phyloP scores from a whole-genome alignment of 768 basidiomycete genomes.

The Amylocystis lapponica region DNA sequence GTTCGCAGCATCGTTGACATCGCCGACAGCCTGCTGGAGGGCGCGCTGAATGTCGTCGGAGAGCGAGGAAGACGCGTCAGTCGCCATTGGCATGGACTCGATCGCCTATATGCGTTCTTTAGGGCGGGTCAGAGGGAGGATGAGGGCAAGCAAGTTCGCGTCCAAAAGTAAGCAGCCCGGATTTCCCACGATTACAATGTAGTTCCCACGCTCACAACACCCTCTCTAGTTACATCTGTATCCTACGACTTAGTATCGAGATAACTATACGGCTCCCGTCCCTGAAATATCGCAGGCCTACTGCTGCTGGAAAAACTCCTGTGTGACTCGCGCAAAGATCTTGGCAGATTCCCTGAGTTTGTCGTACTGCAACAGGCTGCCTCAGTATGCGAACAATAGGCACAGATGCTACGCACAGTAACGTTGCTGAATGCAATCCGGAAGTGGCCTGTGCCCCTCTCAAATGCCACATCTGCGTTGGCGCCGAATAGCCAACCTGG shows the following conservation, averaged over 20 bases:
- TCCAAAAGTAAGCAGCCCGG: too few species aligned
- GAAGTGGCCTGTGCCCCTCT: slow-evolving; percentile 40
- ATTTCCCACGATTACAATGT: too few species aligned
- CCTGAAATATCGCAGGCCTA: slow-evolving; percentile 5
- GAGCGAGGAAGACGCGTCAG: slow-evolving; percentile 19
- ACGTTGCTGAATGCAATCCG: slow-evolving; percentile 52
- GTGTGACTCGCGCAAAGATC: slow-evolving; percentile 40
- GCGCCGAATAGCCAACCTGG: slow-evolving; percentile 54
- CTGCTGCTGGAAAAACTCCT: slow-evolving; percentile 34
- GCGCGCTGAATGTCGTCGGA: slow-evolving; percentile 43
- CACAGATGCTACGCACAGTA: slow-evolving; percentile 33
- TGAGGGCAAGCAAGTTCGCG: slow-evolving; percentile 35
- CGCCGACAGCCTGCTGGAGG: slow-evolving; percentile 44
- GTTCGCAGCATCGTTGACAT: slow-evolving; percentile 34
- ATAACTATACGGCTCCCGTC: neutral
- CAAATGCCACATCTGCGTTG: slow-evolving; percentile 15
- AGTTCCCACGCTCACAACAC: too few species aligned
- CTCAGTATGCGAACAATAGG: neutral
- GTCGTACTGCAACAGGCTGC: slow-evolving; percentile 15
- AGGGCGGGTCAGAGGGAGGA: slow-evolving; percentile 35
- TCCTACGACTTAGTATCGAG: neutral
- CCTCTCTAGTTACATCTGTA: too few species aligned
- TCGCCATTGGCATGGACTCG: slow-evolving; percentile 19
- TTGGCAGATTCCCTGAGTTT: slow-evolving; percentile 41
- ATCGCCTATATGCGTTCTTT: slow-evolving; percentile 22